Conservation (phyloP, 306 rosid species). For the Vigna mungo region DNA sequence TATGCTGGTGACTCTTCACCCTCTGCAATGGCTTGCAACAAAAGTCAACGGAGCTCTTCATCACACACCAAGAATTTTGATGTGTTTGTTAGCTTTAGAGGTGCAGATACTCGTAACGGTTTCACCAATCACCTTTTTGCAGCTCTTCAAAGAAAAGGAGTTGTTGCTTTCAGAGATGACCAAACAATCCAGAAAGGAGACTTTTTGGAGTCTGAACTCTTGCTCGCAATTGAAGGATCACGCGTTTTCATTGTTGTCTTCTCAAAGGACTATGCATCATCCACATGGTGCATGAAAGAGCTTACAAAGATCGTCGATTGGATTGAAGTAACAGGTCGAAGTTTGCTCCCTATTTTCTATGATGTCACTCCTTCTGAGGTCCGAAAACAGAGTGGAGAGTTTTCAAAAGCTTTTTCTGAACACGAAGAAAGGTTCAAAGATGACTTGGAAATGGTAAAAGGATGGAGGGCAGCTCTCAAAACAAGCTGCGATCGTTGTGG, state of each 20-base stretch:
- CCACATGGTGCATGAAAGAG: conserved; percentile 47
- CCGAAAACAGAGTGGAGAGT: conserved; percentile 1
- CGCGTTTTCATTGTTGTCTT: conserved; percentile 7
- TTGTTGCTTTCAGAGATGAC: not conserved
- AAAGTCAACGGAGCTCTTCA: too few relatives aligned
- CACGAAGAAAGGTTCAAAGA: too few relatives aligned
- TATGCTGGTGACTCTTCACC: too few relatives aligned
- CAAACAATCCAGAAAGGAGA: not conserved
- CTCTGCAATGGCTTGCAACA: too few relatives aligned
- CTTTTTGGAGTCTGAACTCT: not conserved
- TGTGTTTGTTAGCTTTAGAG: not conserved
- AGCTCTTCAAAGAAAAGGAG: not conserved
- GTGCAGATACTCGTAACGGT: not conserved
- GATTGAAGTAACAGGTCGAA: not conserved
- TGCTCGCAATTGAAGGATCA: conserved; percentile 31
- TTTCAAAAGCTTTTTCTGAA: not conserved
- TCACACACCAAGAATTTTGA: not conserved
- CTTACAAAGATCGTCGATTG: conserved; percentile 14
- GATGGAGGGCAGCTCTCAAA: not conserved
- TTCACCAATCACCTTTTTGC: not conserved
- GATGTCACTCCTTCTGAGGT: conserved; percentile 37
- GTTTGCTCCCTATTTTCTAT: conserved; percentile 34
- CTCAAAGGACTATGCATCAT: conserved; percentile 31
- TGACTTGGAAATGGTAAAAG: too few relatives aligned
- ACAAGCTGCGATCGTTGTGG: not conserved